Evolutionary conservation across 2,329 filamentous ascomycete species (phyloP), one percentile per base, ranked within the genome.

Genomic region (Clarireedia paspali): DNA sequence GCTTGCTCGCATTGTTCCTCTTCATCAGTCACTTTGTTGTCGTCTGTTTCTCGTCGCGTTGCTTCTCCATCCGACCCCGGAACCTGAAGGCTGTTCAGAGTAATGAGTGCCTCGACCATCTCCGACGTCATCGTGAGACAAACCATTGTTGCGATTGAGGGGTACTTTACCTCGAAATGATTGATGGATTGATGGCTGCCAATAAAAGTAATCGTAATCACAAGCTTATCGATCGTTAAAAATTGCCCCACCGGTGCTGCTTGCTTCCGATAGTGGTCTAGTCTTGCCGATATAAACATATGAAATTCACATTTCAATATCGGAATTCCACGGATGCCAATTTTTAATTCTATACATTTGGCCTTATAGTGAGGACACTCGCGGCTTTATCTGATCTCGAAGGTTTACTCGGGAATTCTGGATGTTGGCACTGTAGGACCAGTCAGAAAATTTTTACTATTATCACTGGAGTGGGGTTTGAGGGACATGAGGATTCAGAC

Each of bases 101-200:
- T 70, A 15, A 74, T 64, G 10, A 91, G 66, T 0, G 79, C 85
- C 68, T 82, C 81, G 72, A 85, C 81, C 30, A 89, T 82, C 63
- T 80, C 75, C 63, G 80, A 70, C 4, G 87, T 91, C 77, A 90
- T 86, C n/a, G 84, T 88, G 44, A 94, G 81, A 45, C 88, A 76
- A 17, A 91, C 87, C 88, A 92, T 92, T 2, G 62, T 60, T 46
- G 40, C 27, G 42, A 3, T 23, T 26, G 42, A 24, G n/a, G n/a
- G 42, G 17, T 46, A 4, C 9, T 23, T 46, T 23, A 26, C 6
- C 9, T 42, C 10, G 30, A 34, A 34, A 34, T 6, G 15, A 14
- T 42, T 20, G 39, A 20, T 6, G 6, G 39, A 42, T 14, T 17
- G 20, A 10, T 42, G 39, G 39, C 39, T 42, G 20, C 20, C 20